phyloP scores from a whole-genome alignment of 2,329 filamentous ascomycete genomes.

The Botryotinia calthae region DNA sequence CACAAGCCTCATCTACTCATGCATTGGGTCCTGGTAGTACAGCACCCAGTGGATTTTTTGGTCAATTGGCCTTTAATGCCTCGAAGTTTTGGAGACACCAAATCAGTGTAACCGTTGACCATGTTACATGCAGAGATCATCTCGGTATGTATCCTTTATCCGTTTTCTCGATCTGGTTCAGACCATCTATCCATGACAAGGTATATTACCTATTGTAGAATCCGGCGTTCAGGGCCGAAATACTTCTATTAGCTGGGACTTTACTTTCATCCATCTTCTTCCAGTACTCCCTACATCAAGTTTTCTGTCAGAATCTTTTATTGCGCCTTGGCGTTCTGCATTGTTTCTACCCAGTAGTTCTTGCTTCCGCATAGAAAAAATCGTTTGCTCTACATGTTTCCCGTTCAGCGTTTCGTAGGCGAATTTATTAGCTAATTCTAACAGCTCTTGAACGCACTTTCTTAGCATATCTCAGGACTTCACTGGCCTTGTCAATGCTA shows the following conservation, averaged over 20 bases:
- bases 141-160: constrained; percentile 46
- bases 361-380: neutral
- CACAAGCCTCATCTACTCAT: constrained; percentile 25
- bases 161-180: constrained; percentile 21
- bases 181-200: neutral
- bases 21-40: constrained; percentile 11
- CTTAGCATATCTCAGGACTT: constrained; percentile 70
- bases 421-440: constrained; percentile 20
- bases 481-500: constrained; percentile 63
- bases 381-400: neutral
- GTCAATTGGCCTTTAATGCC: constrained; percentile 27
- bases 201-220: constrained; percentile 17
- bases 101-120: constrained; percentile 50
- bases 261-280: constrained; percentile 2
- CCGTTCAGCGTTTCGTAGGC: neutral
- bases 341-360: neutral
- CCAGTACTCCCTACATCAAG: neutral
- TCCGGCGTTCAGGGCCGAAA: constrained; percentile 22
- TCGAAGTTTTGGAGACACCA: constrained; percentile 49
- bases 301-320: neutral
- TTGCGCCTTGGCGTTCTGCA: neutral
- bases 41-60: constrained; percentile 23
- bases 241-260: constrained; percentile 13
- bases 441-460: constrained; percentile 73
- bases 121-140: constrained; percentile 52